Evolutionary conservation across 2,329 filamentous ascomycete genomes (phyloP).

Genomic region (Aspergillus pseudoviridinutans): DNA sequence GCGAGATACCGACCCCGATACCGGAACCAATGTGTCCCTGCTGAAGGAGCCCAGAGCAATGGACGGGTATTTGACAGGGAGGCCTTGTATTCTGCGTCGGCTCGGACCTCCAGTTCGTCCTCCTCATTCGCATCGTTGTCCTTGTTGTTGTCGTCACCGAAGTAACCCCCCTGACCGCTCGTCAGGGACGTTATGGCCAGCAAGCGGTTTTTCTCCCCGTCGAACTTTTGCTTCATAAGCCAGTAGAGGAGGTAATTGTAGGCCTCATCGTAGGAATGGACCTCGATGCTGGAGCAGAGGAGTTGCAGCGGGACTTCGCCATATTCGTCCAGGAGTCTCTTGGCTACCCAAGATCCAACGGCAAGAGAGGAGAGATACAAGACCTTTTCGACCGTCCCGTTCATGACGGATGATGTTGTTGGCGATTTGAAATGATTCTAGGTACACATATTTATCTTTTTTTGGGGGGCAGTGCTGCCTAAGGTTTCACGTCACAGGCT

Average conservation of each 20-base stretch:
- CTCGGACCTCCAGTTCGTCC: neutral
- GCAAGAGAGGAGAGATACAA: conserved; percentile 4
- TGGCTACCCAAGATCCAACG: conserved; percentile 2
- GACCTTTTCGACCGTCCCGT: neutral
- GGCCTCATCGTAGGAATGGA: conserved; percentile 4
- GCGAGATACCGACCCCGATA: conserved; percentile 3
- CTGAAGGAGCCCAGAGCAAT: conserved; percentile 3
- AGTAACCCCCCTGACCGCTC: neutral
- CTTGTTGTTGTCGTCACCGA: neutral
- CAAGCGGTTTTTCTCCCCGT: neutral
- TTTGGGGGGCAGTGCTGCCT: neutral
- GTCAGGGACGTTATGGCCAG: neutral
- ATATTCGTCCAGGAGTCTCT: conserved; percentile 1
- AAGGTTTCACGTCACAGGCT: neutral
- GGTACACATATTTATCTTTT: neutral
- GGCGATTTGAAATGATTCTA: too few relatives aligned
- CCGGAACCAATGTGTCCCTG: conserved; percentile 2
- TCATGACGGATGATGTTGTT: neutral
- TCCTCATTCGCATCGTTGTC: neutral
- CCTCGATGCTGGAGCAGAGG: conserved; percentile 4
- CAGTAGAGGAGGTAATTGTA: conserved; percentile 6
- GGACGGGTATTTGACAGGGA: conserved; percentile 5
- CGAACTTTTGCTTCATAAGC: conserved; percentile 2
- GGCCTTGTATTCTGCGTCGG: conserved; percentile 1
- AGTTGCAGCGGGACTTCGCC: neutral